Base-by-base conservation (phyloP, 768 basidiomycete genomes). In the Termitomyces sp. region DNA sequence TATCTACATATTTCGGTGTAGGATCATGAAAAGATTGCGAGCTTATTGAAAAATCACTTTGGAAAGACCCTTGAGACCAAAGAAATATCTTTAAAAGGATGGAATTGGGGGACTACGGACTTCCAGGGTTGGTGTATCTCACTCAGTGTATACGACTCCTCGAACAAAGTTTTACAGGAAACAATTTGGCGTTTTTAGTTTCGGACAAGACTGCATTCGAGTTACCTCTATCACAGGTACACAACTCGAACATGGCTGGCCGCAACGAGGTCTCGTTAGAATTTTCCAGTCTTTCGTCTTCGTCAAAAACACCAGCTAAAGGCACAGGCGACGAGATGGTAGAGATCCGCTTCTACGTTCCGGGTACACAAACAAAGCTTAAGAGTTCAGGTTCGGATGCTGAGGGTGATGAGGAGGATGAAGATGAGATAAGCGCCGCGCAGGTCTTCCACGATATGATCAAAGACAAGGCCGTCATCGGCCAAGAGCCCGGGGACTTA, bases 241-340 rank as follows among this genome's bases (percentile, higher is more conserved):
- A 92, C 65, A 99, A 99, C 73, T 97, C 97, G 48, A 98, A 98
- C 75, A 98, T 98, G 66, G 93, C 94, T 13, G 94, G 93, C 22
- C 92, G 93, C 61, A 95, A 93, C 11, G 97, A 99, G 71, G 97
- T 99, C n/a, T 94, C 97, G 0, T 85, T 99, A n/a, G 97, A 99
- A 70, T 97, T 98, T 69, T 77, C 83, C 31, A 74, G 78, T 53
- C 75, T 81, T 22, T 76, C 81, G 0, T 65, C 74, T 2, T 68
- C 71, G 2, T 70, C 75, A 20, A 83, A 79, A 67, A 63, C 72
- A 18, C 52, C 69, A 9, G 59, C 66, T 7, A 80, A 78, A 61
- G 69, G 66, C 12, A 69, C 76, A 55, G 82, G 81, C 52, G 96
- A 98, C 65, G 95, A 98, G 70, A 85, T 98, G 78, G 87, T 93